A percentile compares a stretch with the other conserved stretches of the same genome.
phyloP scores from a whole-genome alignment of 306 rosid species.

The Luffa acutangula region DNA sequence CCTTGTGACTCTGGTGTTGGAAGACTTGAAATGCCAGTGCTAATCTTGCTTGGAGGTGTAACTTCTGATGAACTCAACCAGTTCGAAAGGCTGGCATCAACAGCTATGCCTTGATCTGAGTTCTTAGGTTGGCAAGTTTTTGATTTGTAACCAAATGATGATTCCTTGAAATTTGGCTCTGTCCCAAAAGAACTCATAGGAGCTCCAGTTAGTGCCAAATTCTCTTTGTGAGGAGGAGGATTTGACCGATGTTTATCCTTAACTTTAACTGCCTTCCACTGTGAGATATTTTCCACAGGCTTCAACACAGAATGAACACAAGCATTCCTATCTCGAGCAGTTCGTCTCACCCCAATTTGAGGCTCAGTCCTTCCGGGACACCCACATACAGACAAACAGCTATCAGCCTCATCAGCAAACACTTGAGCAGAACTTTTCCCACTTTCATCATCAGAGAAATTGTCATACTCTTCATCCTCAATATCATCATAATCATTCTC shows the following conservation, averaged over 20 bases:
- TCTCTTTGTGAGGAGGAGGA: slow-evolving; percentile 60
- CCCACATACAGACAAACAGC: slow-evolving; percentile 15
- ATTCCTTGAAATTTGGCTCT: slow-evolving; percentile 17
- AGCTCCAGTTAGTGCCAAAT: slow-evolving; percentile 25
- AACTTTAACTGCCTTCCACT: slow-evolving; percentile 63
- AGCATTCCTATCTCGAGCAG: slow-evolving; percentile 55
- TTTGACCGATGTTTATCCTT: slow-evolving; percentile 26
- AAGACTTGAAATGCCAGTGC: slow-evolving; percentile 6
- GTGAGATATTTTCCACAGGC: slow-evolving; percentile 73
- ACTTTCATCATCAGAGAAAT: slow-evolving; percentile 15
- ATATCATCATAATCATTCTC: slow-evolving; percentile 20
- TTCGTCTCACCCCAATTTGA: slow-evolving; percentile 24
- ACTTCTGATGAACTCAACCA: slow-evolving; percentile 62
- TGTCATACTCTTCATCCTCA: slow-evolving; percentile 18
- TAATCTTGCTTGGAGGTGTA: slow-evolving; percentile 32
- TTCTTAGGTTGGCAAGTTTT: slow-evolving; percentile 30
- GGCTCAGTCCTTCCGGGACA: slow-evolving; percentile 22
- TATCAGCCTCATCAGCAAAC: slow-evolving; percentile 34
- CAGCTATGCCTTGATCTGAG: slow-evolving; percentile 41
- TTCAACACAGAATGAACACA: slow-evolving; percentile 76
- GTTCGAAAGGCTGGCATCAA: slow-evolving; percentile 85
- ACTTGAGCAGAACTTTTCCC: slow-evolving; percentile 15
- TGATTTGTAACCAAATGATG: slow-evolving; percentile 31
- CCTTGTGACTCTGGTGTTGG: slow-evolving; percentile 44
- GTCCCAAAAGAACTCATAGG: slow-evolving; percentile 16